Conservation (phyloP, 2,329 filamentous ascomycete species). For the Taxawa tesnikishii region DNA sequence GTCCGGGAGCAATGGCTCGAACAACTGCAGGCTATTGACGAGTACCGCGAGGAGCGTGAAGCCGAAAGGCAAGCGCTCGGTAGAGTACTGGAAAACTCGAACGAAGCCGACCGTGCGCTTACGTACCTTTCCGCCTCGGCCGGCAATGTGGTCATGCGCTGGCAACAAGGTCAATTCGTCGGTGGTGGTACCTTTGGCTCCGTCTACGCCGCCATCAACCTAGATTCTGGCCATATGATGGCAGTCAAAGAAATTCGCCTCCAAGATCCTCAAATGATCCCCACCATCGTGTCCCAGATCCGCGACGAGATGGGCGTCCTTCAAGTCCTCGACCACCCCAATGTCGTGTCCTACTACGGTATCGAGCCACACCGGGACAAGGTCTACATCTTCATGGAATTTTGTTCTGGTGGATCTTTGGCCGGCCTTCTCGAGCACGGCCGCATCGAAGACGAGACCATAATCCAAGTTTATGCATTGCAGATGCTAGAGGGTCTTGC, state of each 20-base stretch:
- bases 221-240: slow-evolving; percentile 94
- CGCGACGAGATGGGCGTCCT: slow-evolving; percentile 94
- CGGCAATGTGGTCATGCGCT: slow-evolving; percentile 88
- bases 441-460: slow-evolving; percentile 92
- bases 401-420: slow-evolving; percentile 88
- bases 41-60: slow-evolving; percentile 63
- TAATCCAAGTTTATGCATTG: slow-evolving; percentile 91
- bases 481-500: slow-evolving; percentile 89
- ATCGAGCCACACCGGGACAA: slow-evolving; percentile 98
- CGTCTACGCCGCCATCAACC: slow-evolving; percentile 92
- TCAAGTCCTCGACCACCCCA: slow-evolving; percentile 91
- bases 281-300: slow-evolving; percentile 86
- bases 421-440: slow-evolving; percentile 86
- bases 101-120: slow-evolving; percentile 88
- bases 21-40: slow-evolving; percentile 65
- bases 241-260: slow-evolving; percentile 97
- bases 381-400: slow-evolving; percentile 99
- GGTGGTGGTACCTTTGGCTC: slow-evolving; percentile 95
- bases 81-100: slow-evolving; percentile 82
- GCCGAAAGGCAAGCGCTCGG: slow-evolving; percentile 79
- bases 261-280: slow-evolving; percentile 92
- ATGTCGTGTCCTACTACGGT: slow-evolving; percentile 94
- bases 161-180: slow-evolving; percentile 98
- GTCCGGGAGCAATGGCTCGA: slow-evolving; percentile 65
- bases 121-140: slow-evolving; percentile 89